Percentiles rank a stretch among this genome's conserved stretches.
phyloP scores from a whole-genome alignment of 31 red algal genomes.

The Odonthalia washingtoniensis region DNA sequence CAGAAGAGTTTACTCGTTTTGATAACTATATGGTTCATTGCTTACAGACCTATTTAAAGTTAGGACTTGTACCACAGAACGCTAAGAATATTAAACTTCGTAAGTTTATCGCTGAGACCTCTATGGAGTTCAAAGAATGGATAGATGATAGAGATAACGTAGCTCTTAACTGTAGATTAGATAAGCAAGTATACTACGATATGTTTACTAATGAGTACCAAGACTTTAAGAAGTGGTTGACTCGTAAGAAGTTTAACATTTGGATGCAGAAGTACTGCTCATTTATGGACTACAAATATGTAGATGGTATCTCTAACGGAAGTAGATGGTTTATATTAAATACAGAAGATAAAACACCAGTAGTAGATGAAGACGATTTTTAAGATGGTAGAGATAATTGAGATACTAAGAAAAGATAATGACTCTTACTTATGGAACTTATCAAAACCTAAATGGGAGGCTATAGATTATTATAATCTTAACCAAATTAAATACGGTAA shows the following conservation, averaged over 20 bases:
- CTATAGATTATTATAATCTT: too few species aligned
- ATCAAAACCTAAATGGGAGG: too few species aligned
- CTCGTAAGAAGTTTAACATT: not conserved
- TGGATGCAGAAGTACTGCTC: too few species aligned
- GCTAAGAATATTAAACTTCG: not conserved
- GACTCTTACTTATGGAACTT: too few species aligned
- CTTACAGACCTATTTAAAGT: not conserved
- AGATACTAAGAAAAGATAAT: too few species aligned
- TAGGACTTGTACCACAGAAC: not conserved
- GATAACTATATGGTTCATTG: not conserved
- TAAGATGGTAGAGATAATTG: too few species aligned
- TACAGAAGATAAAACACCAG: too few species aligned
- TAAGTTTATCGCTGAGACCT: not conserved
- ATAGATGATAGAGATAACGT: not conserved
- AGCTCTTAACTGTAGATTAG: not conserved
- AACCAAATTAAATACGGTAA: too few species aligned
- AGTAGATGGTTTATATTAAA: too few species aligned
- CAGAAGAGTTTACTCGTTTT: not conserved
- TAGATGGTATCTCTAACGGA: too few species aligned
- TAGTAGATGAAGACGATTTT: too few species aligned
- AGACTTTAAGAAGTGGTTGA: not conserved
- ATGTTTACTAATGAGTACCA: not conserved
- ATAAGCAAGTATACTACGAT: not conserved
- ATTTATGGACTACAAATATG: too few species aligned
- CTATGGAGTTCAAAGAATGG: not conserved